These are phyloP conservation scores for Medicago arabica DNA, from an alignment of 306 rosid genomes.

Conservation along the genomic window DNA sequence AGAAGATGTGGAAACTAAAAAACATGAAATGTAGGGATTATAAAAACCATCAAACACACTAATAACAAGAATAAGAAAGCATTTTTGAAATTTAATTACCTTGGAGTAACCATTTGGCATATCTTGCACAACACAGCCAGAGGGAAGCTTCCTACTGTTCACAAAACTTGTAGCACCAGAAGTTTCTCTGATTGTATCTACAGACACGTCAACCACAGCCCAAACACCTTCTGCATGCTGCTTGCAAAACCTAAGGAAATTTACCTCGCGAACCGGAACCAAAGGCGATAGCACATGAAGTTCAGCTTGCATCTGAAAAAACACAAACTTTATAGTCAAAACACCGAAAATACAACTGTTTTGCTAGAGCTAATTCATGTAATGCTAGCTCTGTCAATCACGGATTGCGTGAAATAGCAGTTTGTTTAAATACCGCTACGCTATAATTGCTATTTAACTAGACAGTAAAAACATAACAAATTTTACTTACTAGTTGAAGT, in stretches of 20 bases:
- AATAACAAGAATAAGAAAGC: slow-evolving; percentile 3
- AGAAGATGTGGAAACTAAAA: slow-evolving; percentile 26
- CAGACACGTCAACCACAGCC: slow-evolving; percentile 91
- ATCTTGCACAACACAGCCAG: slow-evolving; percentile 98
- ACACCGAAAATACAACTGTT: neutral
- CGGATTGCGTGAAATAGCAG: neutral
- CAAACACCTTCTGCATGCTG: slow-evolving; percentile 96
- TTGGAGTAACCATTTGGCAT: slow-evolving; percentile 98
- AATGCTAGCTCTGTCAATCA: neutral
- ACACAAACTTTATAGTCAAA: neutral
- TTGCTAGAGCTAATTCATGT: neutral
- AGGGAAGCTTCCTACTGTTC: slow-evolving; percentile 88
- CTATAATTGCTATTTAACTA: neutral
- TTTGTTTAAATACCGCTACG: neutral
- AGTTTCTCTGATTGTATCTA: slow-evolving; percentile 66
- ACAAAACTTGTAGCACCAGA: slow-evolving; percentile 58
- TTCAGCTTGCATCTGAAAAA: slow-evolving; percentile 91
- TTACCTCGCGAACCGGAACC: slow-evolving; percentile 87
- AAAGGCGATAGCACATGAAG: slow-evolving; percentile 92
- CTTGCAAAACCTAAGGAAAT: slow-evolving; percentile 89
- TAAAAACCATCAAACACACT: neutral
- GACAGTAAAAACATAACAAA: neutral
- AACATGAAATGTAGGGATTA: slow-evolving; percentile 12
- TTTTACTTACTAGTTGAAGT: slow-evolving; percentile 72
- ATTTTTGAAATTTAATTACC: slow-evolving; percentile 49